phyloP scores from a whole-genome alignment of 371 early-diverging fungal species.

The Lichtheimia ornata region DNA sequence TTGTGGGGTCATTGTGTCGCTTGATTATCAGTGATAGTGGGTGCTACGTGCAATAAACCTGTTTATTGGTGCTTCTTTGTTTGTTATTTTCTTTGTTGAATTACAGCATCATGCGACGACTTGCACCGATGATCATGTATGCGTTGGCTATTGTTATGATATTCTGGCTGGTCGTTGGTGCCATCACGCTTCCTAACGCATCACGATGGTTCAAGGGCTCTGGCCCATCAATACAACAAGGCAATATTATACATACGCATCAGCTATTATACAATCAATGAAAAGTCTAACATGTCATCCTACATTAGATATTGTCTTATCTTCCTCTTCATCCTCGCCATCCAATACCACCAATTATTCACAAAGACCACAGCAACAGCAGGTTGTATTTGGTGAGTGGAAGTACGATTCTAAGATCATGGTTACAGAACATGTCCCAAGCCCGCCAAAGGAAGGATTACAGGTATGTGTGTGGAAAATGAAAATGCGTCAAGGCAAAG shows the following conservation, averaged over 20 bases:
- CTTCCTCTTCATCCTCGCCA: too few species aligned
- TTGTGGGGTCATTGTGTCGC: too few species aligned
- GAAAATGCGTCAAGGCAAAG: too few species aligned
- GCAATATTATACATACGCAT: not conserved
- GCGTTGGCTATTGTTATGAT: constrained; percentile 18
- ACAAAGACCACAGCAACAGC: not conserved
- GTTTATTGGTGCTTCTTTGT: not conserved
- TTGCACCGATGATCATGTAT: constrained; percentile 18
- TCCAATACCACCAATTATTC: too few species aligned
- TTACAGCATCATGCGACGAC: constrained; percentile 11
- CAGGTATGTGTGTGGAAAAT: constrained; percentile 6
- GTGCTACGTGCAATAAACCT: not conserved
- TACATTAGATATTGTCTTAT: too few species aligned
- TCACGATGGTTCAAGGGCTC: constrained; percentile 19
- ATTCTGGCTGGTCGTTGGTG: constrained; percentile 24
- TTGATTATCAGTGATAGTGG: too few species aligned
- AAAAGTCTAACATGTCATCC: too few species aligned
- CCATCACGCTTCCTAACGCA: constrained; percentile 23
- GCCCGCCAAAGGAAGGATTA: constrained; percentile 20
- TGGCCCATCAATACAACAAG: constrained; percentile 23
- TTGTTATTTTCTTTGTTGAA: not conserved
- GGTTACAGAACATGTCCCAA: constrained; percentile 11
- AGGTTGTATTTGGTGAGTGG: constrained; percentile 21
- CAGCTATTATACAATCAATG: too few species aligned
- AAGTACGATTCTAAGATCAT: constrained; percentile 11